Conservation (phyloP, 2,329 filamentous ascomycete species). For the Trichoderma semiorbis region DNA sequence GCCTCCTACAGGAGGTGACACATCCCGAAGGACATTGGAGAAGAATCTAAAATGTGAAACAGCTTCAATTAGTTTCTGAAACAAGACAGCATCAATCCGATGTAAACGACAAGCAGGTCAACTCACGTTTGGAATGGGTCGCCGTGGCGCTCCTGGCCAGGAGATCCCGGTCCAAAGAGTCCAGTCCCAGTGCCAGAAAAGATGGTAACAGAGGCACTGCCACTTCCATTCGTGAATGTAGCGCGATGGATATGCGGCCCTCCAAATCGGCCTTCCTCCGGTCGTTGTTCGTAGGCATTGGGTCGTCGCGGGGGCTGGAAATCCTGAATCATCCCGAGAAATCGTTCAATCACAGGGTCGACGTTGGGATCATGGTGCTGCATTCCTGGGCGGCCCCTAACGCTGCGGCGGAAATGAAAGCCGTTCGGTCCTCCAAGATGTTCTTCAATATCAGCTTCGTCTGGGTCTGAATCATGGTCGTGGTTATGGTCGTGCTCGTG, state of each 20-base stretch:
- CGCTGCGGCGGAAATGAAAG: conserved; percentile 39
- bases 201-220: conserved; percentile 48
- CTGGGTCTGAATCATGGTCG: conserved; percentile 52
- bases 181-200: conserved; percentile 36
- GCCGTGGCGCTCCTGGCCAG: conserved; percentile 22
- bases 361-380: conserved; percentile 34
- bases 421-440: conserved; percentile 43
- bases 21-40: conserved; percentile 41
- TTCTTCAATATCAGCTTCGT: conserved; percentile 57
- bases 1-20: conserved; percentile 33
- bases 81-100: background rate
- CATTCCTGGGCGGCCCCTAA: conserved; percentile 26
- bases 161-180: background rate
- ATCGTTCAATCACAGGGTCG: conserved; percentile 40
- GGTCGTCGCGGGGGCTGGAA: conserved; percentile 25
- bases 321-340: conserved; percentile 43
- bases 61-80: background rate
- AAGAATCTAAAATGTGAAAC: conserved; percentile 40
- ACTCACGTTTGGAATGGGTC: conserved; percentile 51
- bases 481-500: conserved; percentile 26
- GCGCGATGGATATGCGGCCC: conserved; percentile 35
- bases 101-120: background rate
- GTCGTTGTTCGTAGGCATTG: conserved; percentile 20
- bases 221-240: conserved; percentile 39
- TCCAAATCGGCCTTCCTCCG: conserved; percentile 24